Percentiles rank a stretch among this genome's conserved stretches.
Evolutionary conservation across 176 grass and related monocot genomes (phyloP).

Genomic region (Eremochloa ophiuroides): DNA sequence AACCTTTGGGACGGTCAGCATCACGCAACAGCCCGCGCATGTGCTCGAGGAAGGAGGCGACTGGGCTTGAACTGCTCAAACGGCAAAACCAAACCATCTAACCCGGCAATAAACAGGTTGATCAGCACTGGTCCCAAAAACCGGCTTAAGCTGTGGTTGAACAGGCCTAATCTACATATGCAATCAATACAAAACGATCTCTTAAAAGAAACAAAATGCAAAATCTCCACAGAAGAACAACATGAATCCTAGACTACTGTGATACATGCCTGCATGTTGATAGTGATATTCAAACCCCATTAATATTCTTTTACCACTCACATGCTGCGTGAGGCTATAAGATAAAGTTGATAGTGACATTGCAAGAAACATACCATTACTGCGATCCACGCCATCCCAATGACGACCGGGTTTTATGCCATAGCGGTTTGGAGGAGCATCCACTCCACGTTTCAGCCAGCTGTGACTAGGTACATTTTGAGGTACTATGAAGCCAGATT

Average conservation of each 20-base stretch:
- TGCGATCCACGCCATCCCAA: constrained; percentile 95
- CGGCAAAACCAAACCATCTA: not conserved
- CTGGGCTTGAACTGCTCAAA: not conserved
- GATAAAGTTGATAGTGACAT: not conserved
- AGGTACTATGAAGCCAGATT: constrained; percentile 93
- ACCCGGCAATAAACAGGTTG: not conserved
- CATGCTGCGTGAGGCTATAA: not conserved
- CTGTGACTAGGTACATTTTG: constrained; percentile 81
- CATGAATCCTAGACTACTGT: not conserved
- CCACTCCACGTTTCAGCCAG: constrained; percentile 86
- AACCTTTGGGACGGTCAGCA: not conserved
- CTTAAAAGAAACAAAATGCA: not conserved
- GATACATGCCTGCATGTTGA: not conserved
- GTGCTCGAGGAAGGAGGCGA: not conserved
- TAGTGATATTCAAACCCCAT: not conserved
- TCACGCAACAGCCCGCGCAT: not conserved
- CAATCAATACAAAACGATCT: not conserved
- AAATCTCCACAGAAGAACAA: not conserved
- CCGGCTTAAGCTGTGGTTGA: not conserved
- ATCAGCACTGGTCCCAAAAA: not conserved
- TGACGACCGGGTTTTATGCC: constrained; percentile 85
- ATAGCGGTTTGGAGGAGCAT: constrained; percentile 85
- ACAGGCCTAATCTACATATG: not conserved
- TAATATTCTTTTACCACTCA: not conserved
- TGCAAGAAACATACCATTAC: constrained; percentile 55